Evolutionary conservation across 345 rosid genomes (phyloP), one percentile per base, ranked within the genome.

Genomic region (Durio zibethinus): DNA sequence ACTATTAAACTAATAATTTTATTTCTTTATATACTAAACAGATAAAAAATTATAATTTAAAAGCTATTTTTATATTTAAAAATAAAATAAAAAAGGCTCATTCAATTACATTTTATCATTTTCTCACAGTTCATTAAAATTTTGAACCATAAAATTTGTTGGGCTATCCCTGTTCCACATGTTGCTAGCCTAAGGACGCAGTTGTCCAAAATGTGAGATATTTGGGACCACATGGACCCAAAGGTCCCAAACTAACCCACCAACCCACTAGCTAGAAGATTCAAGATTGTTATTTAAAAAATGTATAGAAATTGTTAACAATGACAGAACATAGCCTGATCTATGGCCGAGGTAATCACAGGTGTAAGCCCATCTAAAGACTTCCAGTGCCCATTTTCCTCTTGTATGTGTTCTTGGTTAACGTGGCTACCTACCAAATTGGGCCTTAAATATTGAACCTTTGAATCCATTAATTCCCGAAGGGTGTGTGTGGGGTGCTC

Each of bases 371-470:
- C 18, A 66, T 21, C 16, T 65, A 20, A 21, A 38, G 48, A 38
- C 10, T 0, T 4, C 10, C 61, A 59, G 75, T 68, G 56, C 72
- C 0, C 9, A 38, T 69, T 14, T 3, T 61, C 20, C 50, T 35
- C 38, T 33, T 8, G 23, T 43, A 31, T 31, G 67, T 16, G 42
- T 29, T 47, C 36, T 2, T 52, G 61, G 36, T 76, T 45, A 80
- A 56, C 76, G 64, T 2, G 27, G 40, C 56, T 66, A 80, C 79
- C 76, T 6, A 70, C 72, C 45, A 60, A 20, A 48, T n/a, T 14
- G 47, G 61, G 61, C 73, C 63, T 76, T 53, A 4, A 61, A 5
- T 61, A 38, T 1, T 23, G 5, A 2, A 11, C 7, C 9, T 52
- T 31, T 20, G 57, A 20, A 53, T 53, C 61, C 75, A 69, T 68